Conservation (phyloP, 1,139 yeast genomes). For the Blastobotrys indianensis region DNA sequence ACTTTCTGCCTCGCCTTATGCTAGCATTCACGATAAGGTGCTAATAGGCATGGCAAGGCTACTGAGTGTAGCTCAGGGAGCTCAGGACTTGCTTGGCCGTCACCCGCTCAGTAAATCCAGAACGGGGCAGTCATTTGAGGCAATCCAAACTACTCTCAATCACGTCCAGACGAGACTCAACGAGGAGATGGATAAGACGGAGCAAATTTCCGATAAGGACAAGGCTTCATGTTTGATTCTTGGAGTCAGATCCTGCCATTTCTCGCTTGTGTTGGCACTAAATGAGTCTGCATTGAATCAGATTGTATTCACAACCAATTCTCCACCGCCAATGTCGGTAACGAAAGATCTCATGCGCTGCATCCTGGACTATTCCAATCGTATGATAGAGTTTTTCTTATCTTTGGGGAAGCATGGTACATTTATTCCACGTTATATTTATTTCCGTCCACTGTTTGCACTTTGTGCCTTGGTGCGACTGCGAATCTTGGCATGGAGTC, state of each 20-base stretch:
- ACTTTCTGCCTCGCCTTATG: neutral
- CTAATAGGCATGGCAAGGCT: neutral
- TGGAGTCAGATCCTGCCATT: neutral
- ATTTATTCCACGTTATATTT: slow-evolving; percentile 46
- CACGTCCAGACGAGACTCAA: neutral
- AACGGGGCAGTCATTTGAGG: neutral
- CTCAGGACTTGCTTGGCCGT: too few species aligned
- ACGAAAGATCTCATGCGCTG: neutral
- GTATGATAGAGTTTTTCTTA: slow-evolving; percentile 2
- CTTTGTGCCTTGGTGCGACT: slow-evolving; percentile 33
- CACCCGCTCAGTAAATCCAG: too few species aligned
- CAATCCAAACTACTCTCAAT: neutral
- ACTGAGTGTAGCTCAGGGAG: too few species aligned
- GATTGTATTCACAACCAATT: slow-evolving; percentile 1
- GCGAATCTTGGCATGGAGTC: slow-evolving; percentile 18
- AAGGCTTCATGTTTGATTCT: neutral
- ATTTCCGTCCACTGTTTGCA: slow-evolving; percentile 53
- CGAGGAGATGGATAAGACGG: neutral
- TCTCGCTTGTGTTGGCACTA: neutral
- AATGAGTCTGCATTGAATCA: slow-evolving; percentile 5
- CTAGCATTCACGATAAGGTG: neutral
- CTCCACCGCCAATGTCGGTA: neutral
- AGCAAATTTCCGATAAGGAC: neutral
- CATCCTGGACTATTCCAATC: neutral
- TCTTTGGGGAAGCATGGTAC: neutral